Evolutionary conservation across 106 monocot genomes (phyloP).

Genomic region (Apostasia shenzhenica): DNA sequence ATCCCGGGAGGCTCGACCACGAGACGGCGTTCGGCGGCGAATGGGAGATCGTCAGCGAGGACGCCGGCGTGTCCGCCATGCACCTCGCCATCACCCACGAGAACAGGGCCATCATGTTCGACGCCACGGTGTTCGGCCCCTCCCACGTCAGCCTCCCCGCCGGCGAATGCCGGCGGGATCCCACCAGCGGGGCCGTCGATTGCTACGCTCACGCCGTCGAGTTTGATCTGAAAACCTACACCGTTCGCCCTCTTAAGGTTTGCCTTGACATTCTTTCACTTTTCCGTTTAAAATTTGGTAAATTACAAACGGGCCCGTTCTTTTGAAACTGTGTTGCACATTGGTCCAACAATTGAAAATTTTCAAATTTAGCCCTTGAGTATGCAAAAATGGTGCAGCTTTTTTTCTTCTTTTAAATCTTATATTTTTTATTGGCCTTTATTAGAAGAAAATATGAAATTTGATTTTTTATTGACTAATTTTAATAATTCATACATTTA

Average conservation of each 20-base stretch:
- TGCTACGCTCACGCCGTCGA: constrained; percentile 75
- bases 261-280: background rate
- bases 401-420: no score
- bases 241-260: constrained; percentile 54
- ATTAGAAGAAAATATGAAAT: background rate
- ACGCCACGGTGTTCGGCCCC: constrained; percentile 26
- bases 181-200: constrained; percentile 20
- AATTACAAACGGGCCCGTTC: no score
- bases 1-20: background rate
- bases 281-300: no score
- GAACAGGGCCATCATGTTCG: constrained; percentile 75
- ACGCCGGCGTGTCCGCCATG: constrained; percentile 81
- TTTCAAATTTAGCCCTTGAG: no score
- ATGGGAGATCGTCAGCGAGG: constrained; percentile 51
- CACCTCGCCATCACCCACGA: constrained; percentile 44
- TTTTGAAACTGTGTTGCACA: background rate
- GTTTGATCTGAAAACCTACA: constrained; percentile 33
- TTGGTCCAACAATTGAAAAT: background rate
- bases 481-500: no score
- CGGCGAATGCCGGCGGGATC: constrained; percentile 29
- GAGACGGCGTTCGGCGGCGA: constrained; percentile 17
- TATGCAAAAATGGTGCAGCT: no score
- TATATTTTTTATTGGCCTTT: no score
- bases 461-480: no score
- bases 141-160: constrained; percentile 25